A percentile compares a stretch with the other conserved stretches of the same genome.
phyloP scores from a whole-genome alignment of 2,329 filamentous ascomycete genomes.

The Curvularia eragrostidis region DNA sequence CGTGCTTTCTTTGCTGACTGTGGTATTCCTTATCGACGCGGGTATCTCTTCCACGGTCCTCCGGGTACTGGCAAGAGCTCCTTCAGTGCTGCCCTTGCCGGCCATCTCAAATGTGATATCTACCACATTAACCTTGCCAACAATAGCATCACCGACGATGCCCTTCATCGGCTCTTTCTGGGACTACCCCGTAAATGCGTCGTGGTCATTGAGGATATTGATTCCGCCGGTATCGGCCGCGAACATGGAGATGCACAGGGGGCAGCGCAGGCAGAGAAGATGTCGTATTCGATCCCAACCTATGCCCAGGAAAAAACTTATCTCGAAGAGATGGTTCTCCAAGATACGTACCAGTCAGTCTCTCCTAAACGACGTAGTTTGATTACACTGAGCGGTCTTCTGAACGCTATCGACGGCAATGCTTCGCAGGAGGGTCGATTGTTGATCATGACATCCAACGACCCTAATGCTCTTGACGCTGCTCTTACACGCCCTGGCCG shows the following conservation, averaged over 20 bases:
- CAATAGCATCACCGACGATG: constrained; percentile 37
- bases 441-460: constrained; percentile 83
- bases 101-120: constrained; percentile 48
- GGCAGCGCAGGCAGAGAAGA: not conserved
- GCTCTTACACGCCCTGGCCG: constrained; percentile 76
- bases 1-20: constrained; percentile 44
- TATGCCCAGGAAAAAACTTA: not conserved
- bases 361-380: constrained; percentile 23
- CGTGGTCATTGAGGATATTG: constrained; percentile 53
- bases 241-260: constrained; percentile 17
- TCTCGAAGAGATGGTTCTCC: not conserved
- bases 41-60: constrained; percentile 52
- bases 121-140: constrained; percentile 48
- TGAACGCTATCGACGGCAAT: constrained; percentile 85
- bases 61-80: constrained; percentile 53
- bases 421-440: constrained; percentile 79
- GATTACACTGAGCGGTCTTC: constrained; percentile 68
- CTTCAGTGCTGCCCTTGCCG: constrained; percentile 49
- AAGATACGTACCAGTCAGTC: too few species aligned
- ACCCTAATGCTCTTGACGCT: constrained; percentile 73
- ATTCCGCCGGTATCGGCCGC: constrained; percentile 44
- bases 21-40: constrained; percentile 45
- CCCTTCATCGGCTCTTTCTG: constrained; percentile 29
- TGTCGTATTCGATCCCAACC: not conserved
- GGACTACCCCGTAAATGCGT: constrained; percentile 48